A percentile compares a stretch with the other conserved stretches of the same genome.
These are phyloP conservation scores for Candida methanosorbosa DNA, from an alignment of 805 yeast genomes.

Conservation along the genomic window DNA sequence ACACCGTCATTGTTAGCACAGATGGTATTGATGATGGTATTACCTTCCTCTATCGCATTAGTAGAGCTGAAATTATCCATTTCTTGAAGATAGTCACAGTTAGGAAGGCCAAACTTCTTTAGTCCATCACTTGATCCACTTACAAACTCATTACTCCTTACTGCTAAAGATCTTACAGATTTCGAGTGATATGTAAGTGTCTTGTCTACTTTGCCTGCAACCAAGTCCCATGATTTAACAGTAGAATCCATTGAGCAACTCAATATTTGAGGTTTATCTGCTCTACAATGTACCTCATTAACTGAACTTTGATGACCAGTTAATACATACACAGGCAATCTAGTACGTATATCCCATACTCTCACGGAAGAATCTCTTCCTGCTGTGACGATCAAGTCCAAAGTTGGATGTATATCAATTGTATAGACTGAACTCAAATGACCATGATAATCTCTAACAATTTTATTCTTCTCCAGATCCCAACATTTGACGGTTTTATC, in stretches of 20 bases:
- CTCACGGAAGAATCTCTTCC: slow-evolving; percentile 82
- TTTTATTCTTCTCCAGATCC: slow-evolving; percentile 84
- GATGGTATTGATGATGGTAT: slow-evolving; percentile 57
- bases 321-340: slow-evolving; percentile 64
- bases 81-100: slow-evolving; percentile 50
- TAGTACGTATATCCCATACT: slow-evolving; percentile 89
- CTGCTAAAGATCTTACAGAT: slow-evolving; percentile 63
- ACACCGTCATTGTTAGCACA: slow-evolving; percentile 52
- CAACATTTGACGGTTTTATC: slow-evolving; percentile 91
- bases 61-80: slow-evolving; percentile 44
- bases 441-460: slow-evolving; percentile 86
- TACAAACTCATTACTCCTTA: slow-evolving; percentile 60
- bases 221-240: slow-evolving; percentile 81
- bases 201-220: slow-evolving; percentile 63
- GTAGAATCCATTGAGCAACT: slow-evolving; percentile 82
- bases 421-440: slow-evolving; percentile 87
- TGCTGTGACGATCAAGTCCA: slow-evolving; percentile 77
- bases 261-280: slow-evolving; percentile 77
- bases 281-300: slow-evolving; percentile 56
- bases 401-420: slow-evolving; percentile 77
- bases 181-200: slow-evolving; percentile 81
- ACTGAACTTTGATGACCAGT: slow-evolving; percentile 78
- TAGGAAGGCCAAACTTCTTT: slow-evolving; percentile 77
- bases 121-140: slow-evolving; percentile 78
- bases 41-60: slow-evolving; percentile 20